Evolutionary conservation across 257 asterid genomes (phyloP), one percentile per base, ranked within the genome.

Genomic region (Henckelia pumila): DNA sequence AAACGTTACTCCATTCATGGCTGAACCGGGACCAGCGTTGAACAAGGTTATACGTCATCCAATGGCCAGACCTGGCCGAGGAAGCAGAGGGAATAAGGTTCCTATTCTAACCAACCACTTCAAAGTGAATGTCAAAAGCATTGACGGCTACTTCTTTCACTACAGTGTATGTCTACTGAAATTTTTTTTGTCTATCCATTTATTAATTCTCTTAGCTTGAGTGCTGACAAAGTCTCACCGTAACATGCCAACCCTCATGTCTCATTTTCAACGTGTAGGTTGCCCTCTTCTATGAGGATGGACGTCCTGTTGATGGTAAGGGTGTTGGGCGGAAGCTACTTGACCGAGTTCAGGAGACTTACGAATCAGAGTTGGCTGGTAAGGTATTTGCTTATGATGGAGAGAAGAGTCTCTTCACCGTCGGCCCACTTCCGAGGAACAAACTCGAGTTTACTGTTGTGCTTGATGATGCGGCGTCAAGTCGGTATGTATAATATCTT

Each of bases 301-400:
- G 96, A 3, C 90, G 86, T 52, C 97, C 96, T 1, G 97, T 90
- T 8, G 99, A 93, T 52, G 97, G 90, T 0, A 93, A 93, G 75
- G 99, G 99, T 3, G 75, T 93, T 7, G 99, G 99, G 13, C 86
- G 99, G 75, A 83, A 84, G 67, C 92, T 93, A 9, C 84, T 93
- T 20, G 99, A 90, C 73, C 82, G 87, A 30, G 99, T 93, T 7
- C 95, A 79, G 0, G 87, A 85, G 32, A 90, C 97, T 0, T 93
- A 93, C 26, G 88, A 76, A 19, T 64, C 89, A 3, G 96, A 92
- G 78, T 66, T 92, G 76, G 87, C 84, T 29, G 97, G 95, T 37
- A 37, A 37, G 49, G 49, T 37, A 11, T 37, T 37, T 37, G 17
- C 49, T 37, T 37, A 37, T 37, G 98, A 92, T 76, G 98, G 98